phyloP scores from a whole-genome alignment of 2,329 filamentous ascomycete species.

The Hymenoscyphus fraxineus region DNA sequence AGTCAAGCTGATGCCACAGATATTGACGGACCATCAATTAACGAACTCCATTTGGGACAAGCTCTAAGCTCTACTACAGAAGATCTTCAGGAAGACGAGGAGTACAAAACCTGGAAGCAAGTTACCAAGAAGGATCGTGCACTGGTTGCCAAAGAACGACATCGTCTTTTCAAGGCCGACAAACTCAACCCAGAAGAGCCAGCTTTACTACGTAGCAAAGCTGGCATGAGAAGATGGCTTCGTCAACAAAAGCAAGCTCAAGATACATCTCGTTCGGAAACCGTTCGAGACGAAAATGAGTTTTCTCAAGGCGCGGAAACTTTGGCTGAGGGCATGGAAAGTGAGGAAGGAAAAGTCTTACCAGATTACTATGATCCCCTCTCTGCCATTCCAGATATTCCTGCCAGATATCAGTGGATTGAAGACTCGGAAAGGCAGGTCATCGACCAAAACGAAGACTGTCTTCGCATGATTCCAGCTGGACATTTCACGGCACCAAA shows the following conservation, averaged over 20 bases:
- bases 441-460: constrained; percentile 83
- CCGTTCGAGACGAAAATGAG: constrained; percentile 45
- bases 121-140: constrained; percentile 96
- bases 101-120: constrained; percentile 98
- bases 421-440: constrained; percentile 87
- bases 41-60: constrained; percentile 59
- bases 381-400: constrained; percentile 80
- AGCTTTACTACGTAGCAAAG: constrained; percentile 77
- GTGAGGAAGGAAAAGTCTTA: constrained; percentile 73
- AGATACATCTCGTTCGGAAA: constrained; percentile 42
- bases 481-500: constrained; percentile 73
- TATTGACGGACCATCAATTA: constrained; percentile 71
- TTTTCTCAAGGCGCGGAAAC: constrained; percentile 60
- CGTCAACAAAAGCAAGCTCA: constrained; percentile 72
- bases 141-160: constrained; percentile 76
- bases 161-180: constrained; percentile 79
- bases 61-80: constrained; percentile 64
- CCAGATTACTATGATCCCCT: constrained; percentile 94
- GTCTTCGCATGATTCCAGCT: constrained; percentile 69
- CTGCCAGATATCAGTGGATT: constrained; percentile 75
- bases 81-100: constrained; percentile 82
- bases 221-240: constrained; percentile 84
- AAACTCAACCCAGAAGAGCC: constrained; percentile 84
- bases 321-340: constrained; percentile 88
- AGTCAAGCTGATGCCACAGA: constrained; percentile 86